phyloP scores from a whole-genome alignment of 2,329 filamentous ascomycete species.

The Fusarium scirpi region DNA sequence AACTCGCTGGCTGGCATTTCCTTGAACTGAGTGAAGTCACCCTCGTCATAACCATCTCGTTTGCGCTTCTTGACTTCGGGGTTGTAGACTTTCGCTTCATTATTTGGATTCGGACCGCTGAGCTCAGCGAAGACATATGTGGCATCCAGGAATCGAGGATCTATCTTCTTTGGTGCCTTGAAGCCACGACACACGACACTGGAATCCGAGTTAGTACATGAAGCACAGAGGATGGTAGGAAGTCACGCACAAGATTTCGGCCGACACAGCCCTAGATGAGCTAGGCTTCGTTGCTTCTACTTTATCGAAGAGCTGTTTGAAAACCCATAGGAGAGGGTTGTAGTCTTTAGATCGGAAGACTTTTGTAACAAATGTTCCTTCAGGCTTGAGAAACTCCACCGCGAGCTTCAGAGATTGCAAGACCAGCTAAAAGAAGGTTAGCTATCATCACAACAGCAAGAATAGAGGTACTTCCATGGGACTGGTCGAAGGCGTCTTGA shows the following conservation, averaged over 20 bases:
- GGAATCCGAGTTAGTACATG: too few species aligned
- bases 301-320: constrained; percentile 94
- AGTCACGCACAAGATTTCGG: constrained; percentile 80
- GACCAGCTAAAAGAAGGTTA: constrained; percentile 63
- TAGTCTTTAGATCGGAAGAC: constrained; percentile 98
- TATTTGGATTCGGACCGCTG: constrained; percentile 84
- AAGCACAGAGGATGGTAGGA: too few species aligned
- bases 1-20: constrained; percentile 91
- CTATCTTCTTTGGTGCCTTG: constrained; percentile 93
- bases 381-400: constrained; percentile 89
- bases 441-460: too few species aligned
- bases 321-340: constrained; percentile 94
- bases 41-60: constrained; percentile 97
- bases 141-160: constrained; percentile 92
- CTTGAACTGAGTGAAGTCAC: constrained; percentile 92
- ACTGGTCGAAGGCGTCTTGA: constrained; percentile 95
- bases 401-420: constrained; percentile 90
- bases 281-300: constrained; percentile 92
- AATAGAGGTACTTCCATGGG: constrained; percentile 58
- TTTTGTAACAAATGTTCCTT: constrained; percentile 96
- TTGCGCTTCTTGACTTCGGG: constrained; percentile 98
- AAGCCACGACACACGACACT: constrained; percentile 90
- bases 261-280: constrained; percentile 76
- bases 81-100: constrained; percentile 98
- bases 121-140: constrained; percentile 90